phyloP scores from a whole-genome alignment of 495 filamentous ascomycete species.

The Xylaria palmicola region DNA sequence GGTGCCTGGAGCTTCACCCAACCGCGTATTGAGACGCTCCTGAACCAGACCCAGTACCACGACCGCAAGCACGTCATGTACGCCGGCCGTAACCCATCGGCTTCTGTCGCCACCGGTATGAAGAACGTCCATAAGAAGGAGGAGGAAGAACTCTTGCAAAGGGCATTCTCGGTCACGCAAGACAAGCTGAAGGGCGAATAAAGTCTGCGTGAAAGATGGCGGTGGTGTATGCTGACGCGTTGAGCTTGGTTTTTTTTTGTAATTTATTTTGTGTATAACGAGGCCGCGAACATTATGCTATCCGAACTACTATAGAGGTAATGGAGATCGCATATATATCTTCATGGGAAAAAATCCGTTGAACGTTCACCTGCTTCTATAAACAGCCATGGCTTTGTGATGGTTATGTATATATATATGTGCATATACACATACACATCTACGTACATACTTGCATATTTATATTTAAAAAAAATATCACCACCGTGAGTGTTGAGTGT shows the following conservation, averaged over 20 bases:
- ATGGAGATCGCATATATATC: neutral
- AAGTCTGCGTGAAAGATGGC: constrained; percentile 5
- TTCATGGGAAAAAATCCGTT: neutral
- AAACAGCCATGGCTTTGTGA: too few species aligned
- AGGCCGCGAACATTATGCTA: too few species aligned
- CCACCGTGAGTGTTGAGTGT: too few species aligned
- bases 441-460: too few species aligned
- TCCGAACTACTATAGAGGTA: too few species aligned
- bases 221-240: constrained; percentile 16
- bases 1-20: constrained; percentile 94
- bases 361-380: constrained; percentile 23
- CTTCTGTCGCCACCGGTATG: constrained; percentile 87
- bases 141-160: constrained; percentile 84
- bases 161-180: constrained; percentile 61
- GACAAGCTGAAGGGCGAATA: constrained; percentile 73
- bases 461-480: too few species aligned
- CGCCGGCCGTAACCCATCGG: constrained; percentile 85
- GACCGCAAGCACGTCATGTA: constrained; percentile 95
- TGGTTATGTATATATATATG: too few species aligned
- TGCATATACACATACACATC: too few species aligned
- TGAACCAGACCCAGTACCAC: constrained; percentile 89
- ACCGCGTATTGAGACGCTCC: constrained; percentile 90
- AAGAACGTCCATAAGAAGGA: constrained; percentile 90
- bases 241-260: constrained; percentile 25
- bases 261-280: constrained; percentile 36